These are phyloP conservation scores for Selaginella tamariscina DNA, from an alignment of 75 land plant genomes.

Conservation along the genomic window DNA sequence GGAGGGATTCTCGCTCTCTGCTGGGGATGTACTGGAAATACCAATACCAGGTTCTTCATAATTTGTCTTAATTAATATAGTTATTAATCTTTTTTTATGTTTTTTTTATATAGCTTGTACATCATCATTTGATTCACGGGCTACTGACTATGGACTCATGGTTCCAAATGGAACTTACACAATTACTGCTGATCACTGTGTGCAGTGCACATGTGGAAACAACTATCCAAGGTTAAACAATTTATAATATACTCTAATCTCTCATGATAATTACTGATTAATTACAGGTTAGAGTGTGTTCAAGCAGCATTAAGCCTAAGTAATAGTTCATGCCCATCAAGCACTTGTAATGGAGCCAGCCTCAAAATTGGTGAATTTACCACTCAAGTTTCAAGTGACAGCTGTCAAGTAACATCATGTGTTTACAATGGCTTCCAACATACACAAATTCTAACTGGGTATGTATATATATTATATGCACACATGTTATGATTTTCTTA, in stretches of 20 bases:
- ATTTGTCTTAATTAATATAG: no score
- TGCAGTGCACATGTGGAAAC: background rate
- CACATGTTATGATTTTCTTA: background rate
- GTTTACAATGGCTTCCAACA: background rate
- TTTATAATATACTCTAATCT: background rate
- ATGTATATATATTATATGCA: background rate
- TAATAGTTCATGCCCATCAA: background rate
- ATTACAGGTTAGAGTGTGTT: background rate
- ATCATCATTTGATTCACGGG: background rate
- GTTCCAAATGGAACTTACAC: background rate
- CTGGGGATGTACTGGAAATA: background rate
- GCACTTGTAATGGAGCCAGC: background rate
- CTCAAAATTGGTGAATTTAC: conserved; percentile 1
- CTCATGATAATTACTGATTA: background rate
- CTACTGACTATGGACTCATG: background rate
- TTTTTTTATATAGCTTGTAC: background rate
- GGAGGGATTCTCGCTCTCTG: background rate
- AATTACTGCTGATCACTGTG: background rate
- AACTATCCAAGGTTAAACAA: background rate
- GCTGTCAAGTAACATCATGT: background rate
- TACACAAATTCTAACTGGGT: background rate
- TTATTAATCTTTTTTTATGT: no score
- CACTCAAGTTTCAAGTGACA: background rate
- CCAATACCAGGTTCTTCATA: background rate
- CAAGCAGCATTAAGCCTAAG: background rate